A percentile compares a stretch with the other conserved stretches of the same genome.
These are phyloP conservation scores for Jacaranda mimosifolia DNA, from an alignment of 257 asterid genomes.

Conservation along the genomic window DNA sequence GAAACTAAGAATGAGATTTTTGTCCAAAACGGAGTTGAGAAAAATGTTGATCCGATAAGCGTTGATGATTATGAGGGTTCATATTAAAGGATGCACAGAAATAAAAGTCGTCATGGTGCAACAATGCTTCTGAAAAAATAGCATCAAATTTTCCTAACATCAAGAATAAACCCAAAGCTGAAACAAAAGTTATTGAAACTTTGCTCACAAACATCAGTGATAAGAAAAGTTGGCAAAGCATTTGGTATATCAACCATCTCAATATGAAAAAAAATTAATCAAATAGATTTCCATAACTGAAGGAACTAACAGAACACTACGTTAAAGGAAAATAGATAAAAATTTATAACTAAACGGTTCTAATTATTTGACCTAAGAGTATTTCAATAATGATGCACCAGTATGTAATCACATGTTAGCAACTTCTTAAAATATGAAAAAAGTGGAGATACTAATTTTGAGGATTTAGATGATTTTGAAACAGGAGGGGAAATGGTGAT, in stretches of 20 bases:
- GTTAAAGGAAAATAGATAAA: not conserved
- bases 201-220: not conserved
- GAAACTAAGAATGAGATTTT: not conserved
- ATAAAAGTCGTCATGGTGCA: conserved; percentile 15
- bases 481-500: not conserved
- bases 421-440: not conserved
- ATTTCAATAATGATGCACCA: no score
- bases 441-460: not conserved
- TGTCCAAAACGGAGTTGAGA: not conserved
- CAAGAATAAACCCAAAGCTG: not conserved
- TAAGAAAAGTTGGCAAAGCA: not conserved
- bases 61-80: conserved; percentile 22
- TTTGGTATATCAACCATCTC: not conserved
- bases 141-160: not conserved
- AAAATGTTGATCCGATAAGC: not conserved
- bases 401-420: not conserved
- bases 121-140: not conserved
- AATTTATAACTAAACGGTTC: no score
- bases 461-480: conserved; percentile 24
- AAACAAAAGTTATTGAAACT: not conserved
- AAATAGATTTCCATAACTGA: not conserved
- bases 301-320: not conserved
- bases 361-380: no score
- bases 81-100: no score
- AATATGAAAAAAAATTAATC: not conserved